phyloP scores from a whole-genome alignment of 176 grass and related monocot species.

The Paspalum notatum region DNA sequence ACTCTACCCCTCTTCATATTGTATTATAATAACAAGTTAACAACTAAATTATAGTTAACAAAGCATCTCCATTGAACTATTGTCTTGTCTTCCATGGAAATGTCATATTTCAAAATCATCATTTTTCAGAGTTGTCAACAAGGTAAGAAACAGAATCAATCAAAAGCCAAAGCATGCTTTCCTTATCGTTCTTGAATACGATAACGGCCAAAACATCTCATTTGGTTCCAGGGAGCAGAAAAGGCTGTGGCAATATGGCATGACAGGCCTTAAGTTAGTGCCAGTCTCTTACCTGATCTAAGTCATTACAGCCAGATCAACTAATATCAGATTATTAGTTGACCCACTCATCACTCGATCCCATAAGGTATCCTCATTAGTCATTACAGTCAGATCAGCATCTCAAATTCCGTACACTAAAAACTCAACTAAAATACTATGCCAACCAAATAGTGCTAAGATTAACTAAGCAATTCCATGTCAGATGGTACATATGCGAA shows the following conservation, averaged over 20 bases:
- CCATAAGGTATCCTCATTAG: neutral
- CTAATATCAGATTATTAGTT: neutral
- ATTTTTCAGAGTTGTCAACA: neutral
- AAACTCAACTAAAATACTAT: neutral
- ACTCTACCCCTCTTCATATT: too few species aligned
- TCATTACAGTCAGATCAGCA: neutral
- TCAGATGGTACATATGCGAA: neutral
- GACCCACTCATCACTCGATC: neutral
- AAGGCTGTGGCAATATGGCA: neutral
- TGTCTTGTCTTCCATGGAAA: neutral
- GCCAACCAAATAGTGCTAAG: neutral
- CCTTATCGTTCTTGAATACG: neutral
- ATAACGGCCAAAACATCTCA: neutral
- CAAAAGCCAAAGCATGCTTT: conserved; percentile 6
- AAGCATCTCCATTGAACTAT: neutral
- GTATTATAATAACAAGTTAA: too few species aligned
- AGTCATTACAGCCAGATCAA: too few species aligned
- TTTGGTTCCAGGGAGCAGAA: neutral
- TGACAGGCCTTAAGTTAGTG: neutral
- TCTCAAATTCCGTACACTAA: conserved; percentile 2
- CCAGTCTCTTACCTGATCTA: too few species aligned
- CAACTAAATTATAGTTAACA: conserved; percentile 17
- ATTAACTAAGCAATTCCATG: neutral
- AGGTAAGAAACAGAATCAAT: neutral
- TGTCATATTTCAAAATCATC: neutral